phyloP scores from a whole-genome alignment of 2,329 filamentous ascomycete species.

The Aspergillus sp. region DNA sequence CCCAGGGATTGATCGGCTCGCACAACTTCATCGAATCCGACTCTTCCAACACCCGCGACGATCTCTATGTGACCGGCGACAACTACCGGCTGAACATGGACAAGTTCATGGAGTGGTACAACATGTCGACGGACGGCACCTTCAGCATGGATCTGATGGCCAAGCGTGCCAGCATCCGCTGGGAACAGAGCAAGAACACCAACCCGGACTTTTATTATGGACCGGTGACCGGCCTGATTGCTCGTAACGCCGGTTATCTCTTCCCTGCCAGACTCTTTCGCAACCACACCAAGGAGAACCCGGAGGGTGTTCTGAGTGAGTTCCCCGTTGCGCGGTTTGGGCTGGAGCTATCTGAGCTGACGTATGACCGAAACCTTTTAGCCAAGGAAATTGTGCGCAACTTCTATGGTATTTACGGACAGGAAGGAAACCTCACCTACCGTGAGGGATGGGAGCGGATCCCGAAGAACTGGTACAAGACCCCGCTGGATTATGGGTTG shows the following conservation, averaged over 20 bases:
- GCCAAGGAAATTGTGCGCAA: constrained; percentile 43
- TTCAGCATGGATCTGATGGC: constrained; percentile 45
- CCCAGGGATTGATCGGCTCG: constrained; percentile 50
- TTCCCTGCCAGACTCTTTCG: constrained; percentile 46
- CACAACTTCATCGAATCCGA: constrained; percentile 59
- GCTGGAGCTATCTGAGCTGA: background rate
- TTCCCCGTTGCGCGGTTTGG: background rate
- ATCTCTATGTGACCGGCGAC: constrained; percentile 54
- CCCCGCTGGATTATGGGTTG: constrained; percentile 47
- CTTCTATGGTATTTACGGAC: constrained; percentile 50
- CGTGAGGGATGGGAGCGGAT: constrained; percentile 52
- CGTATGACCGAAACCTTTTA: constrained; percentile 13
- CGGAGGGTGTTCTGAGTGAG: constrained; percentile 38
- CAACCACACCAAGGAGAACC: constrained; percentile 46
- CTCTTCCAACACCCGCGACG: constrained; percentile 52
- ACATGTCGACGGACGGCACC: constrained; percentile 38
- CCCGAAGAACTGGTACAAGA: constrained; percentile 54
- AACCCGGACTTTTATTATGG: constrained; percentile 58
- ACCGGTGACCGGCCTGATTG: constrained; percentile 51
- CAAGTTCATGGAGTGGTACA: constrained; percentile 51
- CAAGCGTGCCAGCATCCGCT: constrained; percentile 45
- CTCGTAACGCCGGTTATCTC: constrained; percentile 49
- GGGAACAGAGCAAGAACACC: constrained; percentile 47
- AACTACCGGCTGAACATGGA: constrained; percentile 53
- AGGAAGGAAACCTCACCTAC: constrained; percentile 43